These are phyloP conservation scores for Diversispora eburnea DNA, from an alignment of 192 early-diverging fungal genomes.

Conservation along the genomic window DNA sequence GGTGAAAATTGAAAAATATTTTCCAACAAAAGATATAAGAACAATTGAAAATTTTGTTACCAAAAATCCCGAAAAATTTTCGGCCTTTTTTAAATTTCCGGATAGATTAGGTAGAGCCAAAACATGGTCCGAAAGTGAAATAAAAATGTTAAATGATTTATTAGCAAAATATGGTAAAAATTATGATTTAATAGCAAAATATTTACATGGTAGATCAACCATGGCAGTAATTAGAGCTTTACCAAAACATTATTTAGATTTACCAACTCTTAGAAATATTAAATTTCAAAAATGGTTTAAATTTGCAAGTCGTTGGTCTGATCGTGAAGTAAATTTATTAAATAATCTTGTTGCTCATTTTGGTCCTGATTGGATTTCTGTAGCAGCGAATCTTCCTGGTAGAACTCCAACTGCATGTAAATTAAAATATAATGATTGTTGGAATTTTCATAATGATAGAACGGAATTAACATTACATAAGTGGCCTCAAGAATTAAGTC, in stretches of 20 bases:
- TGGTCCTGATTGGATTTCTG: conserved; percentile 1
- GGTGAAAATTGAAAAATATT: conserved; percentile 1
- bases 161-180: conserved; percentile 9
- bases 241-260: neutral
- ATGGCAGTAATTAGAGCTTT: neutral
- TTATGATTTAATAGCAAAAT: conserved; percentile 1
- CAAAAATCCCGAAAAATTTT: conserved; percentile 3
- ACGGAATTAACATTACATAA: neutral
- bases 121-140: conserved; percentile 8
- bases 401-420: neutral
- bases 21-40: neutral
- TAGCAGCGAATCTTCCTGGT: neutral
- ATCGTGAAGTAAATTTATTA: conserved; percentile 3
- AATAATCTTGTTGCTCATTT: neutral
- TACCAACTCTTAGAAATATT: neutral
- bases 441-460: neutral
- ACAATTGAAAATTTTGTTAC: conserved; percentile 1
- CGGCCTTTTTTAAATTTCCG: neutral
- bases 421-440: conserved; percentile 4
- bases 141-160: conserved; percentile 6
- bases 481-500: neutral
- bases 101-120: neutral
- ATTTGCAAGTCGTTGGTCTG: neutral
- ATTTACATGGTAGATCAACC: neutral
- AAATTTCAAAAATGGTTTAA: neutral